phyloP scores from a whole-genome alignment of 2,329 filamentous ascomycete genomes.

The Ceratocystis lukuohia region DNA sequence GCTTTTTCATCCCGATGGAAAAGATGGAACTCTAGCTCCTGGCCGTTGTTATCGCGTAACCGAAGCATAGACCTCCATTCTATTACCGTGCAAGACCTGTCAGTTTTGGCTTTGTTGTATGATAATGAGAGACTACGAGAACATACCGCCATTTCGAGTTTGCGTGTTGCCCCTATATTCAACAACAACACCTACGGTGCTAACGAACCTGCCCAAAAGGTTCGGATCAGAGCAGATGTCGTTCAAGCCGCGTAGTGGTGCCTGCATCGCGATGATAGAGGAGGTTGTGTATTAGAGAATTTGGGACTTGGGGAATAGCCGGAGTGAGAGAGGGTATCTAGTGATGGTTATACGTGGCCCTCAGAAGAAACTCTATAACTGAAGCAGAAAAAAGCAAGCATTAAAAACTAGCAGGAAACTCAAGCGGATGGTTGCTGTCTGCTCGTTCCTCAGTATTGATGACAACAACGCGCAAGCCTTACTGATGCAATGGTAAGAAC shows the following conservation, averaged over 20 bases:
- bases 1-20: background rate
- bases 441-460: no score
- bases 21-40: background rate
- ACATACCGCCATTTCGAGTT: background rate
- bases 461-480: no score
- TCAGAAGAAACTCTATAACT: background rate
- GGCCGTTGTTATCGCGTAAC: background rate
- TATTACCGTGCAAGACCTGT: background rate
- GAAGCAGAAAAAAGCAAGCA: background rate
- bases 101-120: background rate
- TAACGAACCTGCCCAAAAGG: background rate
- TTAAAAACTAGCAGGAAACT: background rate
- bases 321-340: background rate
- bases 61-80: background rate
- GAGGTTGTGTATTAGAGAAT: background rate
- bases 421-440: no score
- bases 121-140: background rate
- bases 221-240: background rate
- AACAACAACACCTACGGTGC: background rate
- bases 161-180: background rate
- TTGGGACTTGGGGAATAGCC: background rate
- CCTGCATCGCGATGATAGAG: background rate
- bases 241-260: background rate
- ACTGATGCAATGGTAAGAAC: no score
- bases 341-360: background rate